Conservation (phyloP, 352 stramenopile genomes). For the Pythium sukuiense region DNA sequence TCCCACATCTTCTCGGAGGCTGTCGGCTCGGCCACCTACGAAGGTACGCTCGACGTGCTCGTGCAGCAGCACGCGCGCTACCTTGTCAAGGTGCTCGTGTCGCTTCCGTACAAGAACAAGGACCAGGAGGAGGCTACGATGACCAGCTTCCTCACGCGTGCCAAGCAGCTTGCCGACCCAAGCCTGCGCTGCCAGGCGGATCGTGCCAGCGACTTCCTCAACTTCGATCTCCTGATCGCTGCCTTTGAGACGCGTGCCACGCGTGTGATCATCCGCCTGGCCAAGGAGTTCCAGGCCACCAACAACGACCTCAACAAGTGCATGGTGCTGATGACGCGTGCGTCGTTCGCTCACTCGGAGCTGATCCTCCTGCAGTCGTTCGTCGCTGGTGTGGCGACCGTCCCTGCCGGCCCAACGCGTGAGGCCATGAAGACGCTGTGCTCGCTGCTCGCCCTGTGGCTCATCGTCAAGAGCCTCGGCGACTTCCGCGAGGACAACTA, state of each 20-base stretch:
- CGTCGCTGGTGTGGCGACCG: slow-evolving; percentile 23
- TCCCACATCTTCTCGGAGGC: slow-evolving; percentile 40
- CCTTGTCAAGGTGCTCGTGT: slow-evolving; percentile 48
- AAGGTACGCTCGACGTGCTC: slow-evolving; percentile 75
- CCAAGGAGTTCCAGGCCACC: slow-evolving; percentile 38
- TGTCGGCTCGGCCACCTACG: slow-evolving; percentile 54
- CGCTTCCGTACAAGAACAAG: slow-evolving; percentile 21
- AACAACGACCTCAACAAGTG: slow-evolving; percentile 51
- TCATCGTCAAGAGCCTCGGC: slow-evolving; percentile 46
- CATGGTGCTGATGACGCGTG: slow-evolving; percentile 57
- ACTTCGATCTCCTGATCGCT: slow-evolving; percentile 40
- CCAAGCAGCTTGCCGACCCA: slow-evolving; percentile 32
- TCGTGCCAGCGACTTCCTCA: slow-evolving; percentile 31
- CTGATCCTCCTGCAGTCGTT: slow-evolving; percentile 45
- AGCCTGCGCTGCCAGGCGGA: slow-evolving; percentile 40
- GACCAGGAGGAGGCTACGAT: background rate
- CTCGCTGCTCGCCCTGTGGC: slow-evolving; percentile 46
- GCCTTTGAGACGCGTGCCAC: slow-evolving; percentile 41
- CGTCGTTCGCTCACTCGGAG: slow-evolving; percentile 49
- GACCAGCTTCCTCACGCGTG: slow-evolving; percentile 36
- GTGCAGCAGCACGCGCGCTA: slow-evolving; percentile 65
- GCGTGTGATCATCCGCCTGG: slow-evolving; percentile 32
- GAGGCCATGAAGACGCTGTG: slow-evolving; percentile 36
- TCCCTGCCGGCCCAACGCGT: slow-evolving; percentile 34
- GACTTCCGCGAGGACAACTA: slow-evolving; percentile 64